Percentiles rank a stretch among this genome's conserved stretches.
Evolutionary conservation across 2,329 filamentous ascomycete genomes (phyloP).

Genomic region (Colletotrichum sp.): DNA sequence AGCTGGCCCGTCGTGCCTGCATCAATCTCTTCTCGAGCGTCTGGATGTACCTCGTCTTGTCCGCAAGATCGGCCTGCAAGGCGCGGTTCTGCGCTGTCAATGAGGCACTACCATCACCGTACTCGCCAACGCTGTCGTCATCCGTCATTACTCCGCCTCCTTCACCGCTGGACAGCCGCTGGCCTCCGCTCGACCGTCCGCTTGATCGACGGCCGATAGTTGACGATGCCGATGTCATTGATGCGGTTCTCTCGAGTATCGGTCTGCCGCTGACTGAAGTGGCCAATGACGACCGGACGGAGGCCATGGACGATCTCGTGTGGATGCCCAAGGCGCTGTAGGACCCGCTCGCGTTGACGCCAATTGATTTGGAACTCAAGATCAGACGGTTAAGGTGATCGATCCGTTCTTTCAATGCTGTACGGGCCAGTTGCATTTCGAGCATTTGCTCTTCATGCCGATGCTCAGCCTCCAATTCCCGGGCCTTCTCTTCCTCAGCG

Average conservation of each 20-base stretch:
- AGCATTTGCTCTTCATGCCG: slow-evolving; percentile 97
- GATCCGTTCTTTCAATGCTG: slow-evolving; percentile 94
- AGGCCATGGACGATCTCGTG: slow-evolving; percentile 54
- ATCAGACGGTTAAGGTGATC: slow-evolving; percentile 96
- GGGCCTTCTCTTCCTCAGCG: slow-evolving; percentile 73
- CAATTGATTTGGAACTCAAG: slow-evolving; percentile 91
- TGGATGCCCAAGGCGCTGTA: slow-evolving; percentile 68
- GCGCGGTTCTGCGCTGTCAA: slow-evolving; percentile 85
- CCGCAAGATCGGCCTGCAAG: slow-evolving; percentile 92
- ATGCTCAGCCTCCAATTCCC: slow-evolving; percentile 81
- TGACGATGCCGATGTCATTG: slow-evolving; percentile 68
- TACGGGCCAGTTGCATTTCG: slow-evolving; percentile 96
- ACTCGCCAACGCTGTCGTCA: slow-evolving; percentile 79
- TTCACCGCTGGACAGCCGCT: slow-evolving; percentile 47
- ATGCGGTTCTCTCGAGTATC: slow-evolving; percentile 67
- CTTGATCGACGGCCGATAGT: slow-evolving; percentile 62
- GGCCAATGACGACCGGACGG: slow-evolving; percentile 72
- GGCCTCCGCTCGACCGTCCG: slow-evolving; percentile 49
- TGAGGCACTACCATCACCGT: slow-evolving; percentile 84
- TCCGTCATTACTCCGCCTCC: slow-evolving; percentile 54
- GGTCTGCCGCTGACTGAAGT: slow-evolving; percentile 61
- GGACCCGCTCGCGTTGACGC: slow-evolving; percentile 82
- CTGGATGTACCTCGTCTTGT: slow-evolving; percentile 95
- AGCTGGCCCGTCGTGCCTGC: slow-evolving; percentile 88
- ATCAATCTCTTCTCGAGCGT: slow-evolving; percentile 91